These are phyloP conservation scores for Byssothecium circinans DNA, from an alignment of 2,329 filamentous ascomycete species.

Conservation along the genomic window DNA sequence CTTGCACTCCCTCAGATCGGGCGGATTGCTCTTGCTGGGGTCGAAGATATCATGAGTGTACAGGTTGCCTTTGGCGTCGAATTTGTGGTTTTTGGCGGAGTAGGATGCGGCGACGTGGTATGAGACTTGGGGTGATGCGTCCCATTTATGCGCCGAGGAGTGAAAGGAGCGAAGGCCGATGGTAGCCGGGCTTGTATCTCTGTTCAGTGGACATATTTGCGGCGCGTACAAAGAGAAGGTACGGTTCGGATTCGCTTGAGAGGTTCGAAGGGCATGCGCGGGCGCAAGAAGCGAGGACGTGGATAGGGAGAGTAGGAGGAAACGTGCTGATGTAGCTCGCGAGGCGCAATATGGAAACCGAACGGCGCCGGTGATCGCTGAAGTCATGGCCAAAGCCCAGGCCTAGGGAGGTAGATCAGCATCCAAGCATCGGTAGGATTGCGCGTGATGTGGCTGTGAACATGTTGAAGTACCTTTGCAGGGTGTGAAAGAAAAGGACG, in stretches of 20 bases:
- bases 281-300: conserved; percentile 30
- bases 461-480: conserved; percentile 29
- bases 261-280: conserved; percentile 23
- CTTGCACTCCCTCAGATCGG: conserved; percentile 35
- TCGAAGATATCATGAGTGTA: conserved; percentile 39
- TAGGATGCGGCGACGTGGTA: conserved; percentile 47
- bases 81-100: conserved; percentile 42
- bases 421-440: not conserved
- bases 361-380: conserved; percentile 34
- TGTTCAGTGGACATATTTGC: conserved; percentile 35
- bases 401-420: conserved; percentile 17
- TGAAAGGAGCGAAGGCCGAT: conserved; percentile 35
- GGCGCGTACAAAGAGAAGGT: conserved; percentile 17
- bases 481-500: conserved; percentile 23
- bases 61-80: conserved; percentile 41
- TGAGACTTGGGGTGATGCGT: conserved; percentile 34
- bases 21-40: conserved; percentile 24
- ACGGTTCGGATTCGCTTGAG: conserved; percentile 19
- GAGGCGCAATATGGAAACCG: conserved; percentile 20
- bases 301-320: conserved; percentile 37
- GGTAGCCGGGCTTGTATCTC: conserved; percentile 31
- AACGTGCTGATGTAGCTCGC: conserved; percentile 30
- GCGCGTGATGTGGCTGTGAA: conserved; percentile 3
- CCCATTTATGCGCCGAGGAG: conserved; percentile 31
- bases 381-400: conserved; percentile 43